Percentiles rank a stretch among this genome's conserved stretches.
These are phyloP conservation scores for Paxillus involutus DNA, from an alignment of 768 basidiomycete species.

Conservation along the genomic window DNA sequence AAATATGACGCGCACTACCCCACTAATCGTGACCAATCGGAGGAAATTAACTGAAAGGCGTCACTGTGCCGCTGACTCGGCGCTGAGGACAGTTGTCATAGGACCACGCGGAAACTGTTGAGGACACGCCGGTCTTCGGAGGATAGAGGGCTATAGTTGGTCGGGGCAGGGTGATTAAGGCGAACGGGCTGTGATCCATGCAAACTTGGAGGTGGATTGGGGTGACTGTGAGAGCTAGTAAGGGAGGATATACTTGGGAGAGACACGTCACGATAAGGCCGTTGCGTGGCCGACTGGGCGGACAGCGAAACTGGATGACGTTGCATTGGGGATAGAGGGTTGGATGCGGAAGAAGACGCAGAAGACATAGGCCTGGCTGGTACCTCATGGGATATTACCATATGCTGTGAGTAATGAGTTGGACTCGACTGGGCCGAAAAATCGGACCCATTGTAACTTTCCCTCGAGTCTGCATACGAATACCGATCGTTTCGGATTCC, in stretches of 20 bases:
- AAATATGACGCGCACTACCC: not conserved
- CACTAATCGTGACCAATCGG: not conserved
- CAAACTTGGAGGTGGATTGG: not conserved
- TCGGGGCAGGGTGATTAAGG: conserved; percentile 24
- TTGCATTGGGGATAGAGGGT: conserved; percentile 10
- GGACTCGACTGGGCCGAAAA: conserved; percentile 5
- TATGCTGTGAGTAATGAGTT: conserved; percentile 8
- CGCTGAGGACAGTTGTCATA: conserved; percentile 32
- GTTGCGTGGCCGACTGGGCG: conserved; percentile 2
- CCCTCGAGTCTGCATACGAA: conserved; percentile 16
- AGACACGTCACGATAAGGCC: conserved; percentile 6
- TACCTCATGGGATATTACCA: conserved; percentile 11
- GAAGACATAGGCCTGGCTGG: conserved; percentile 12
- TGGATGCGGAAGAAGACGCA: conserved; percentile 14
- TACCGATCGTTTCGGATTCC: conserved; percentile 30
- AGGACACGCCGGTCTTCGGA: conserved; percentile 61
- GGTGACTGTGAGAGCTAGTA: conserved; percentile 3
- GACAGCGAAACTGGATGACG: conserved; percentile 2
- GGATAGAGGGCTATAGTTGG: conserved; percentile 41
- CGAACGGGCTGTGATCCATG: conserved; percentile 14
- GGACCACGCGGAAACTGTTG: conserved; percentile 52
- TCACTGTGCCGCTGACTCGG: not conserved
- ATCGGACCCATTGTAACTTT: conserved; percentile 12
- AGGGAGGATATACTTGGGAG: conserved; percentile 26
- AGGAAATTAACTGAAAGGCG: not conserved